Percentiles rank a stretch among this genome's conserved stretches.
phyloP scores from a whole-genome alignment of 306 rosid species.

The Cucurbita moschata region DNA sequence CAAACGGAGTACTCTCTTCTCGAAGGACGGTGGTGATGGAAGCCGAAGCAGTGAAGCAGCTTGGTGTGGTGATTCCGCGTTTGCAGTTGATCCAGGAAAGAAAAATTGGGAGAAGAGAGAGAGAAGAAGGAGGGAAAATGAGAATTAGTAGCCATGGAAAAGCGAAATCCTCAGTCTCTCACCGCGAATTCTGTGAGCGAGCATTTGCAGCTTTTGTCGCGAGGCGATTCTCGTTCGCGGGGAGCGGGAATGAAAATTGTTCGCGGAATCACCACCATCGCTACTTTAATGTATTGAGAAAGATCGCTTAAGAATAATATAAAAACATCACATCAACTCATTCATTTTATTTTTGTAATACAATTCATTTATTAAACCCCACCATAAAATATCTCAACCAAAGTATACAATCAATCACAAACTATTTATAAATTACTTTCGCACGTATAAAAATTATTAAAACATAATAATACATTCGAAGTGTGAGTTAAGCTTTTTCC shows the following conservation, averaged over 20 bases:
- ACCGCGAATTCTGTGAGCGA: not conserved
- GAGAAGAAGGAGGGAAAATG: slow-evolving; percentile 12
- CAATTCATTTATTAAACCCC: not conserved
- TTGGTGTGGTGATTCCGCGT: slow-evolving; percentile 1
- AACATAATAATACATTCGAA: too few relatives aligned
- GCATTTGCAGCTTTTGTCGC: not conserved
- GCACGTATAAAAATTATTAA: too few relatives aligned
- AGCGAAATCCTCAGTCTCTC: not conserved
- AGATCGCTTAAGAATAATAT: not conserved
- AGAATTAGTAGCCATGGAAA: slow-evolving; percentile 24
- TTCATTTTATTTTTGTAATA: too few relatives aligned
- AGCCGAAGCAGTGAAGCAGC: not conserved
- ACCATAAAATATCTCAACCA: not conserved
- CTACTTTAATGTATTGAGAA: not conserved
- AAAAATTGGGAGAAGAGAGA: slow-evolving; percentile 16
- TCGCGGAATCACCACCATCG: not conserved
- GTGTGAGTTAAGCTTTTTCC: too few relatives aligned
- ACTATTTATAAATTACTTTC: too few relatives aligned
- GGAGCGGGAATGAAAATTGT: not conserved
- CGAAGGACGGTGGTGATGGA: slow-evolving; percentile 2
- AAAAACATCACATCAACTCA: not conserved
- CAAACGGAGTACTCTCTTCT: slow-evolving; percentile 6
- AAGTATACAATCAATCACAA: too few relatives aligned
- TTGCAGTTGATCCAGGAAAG: slow-evolving; percentile 14
- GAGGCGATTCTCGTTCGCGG: not conserved